Conservation (phyloP, 257 asterid species). For the Osmanthus fragrans region DNA sequence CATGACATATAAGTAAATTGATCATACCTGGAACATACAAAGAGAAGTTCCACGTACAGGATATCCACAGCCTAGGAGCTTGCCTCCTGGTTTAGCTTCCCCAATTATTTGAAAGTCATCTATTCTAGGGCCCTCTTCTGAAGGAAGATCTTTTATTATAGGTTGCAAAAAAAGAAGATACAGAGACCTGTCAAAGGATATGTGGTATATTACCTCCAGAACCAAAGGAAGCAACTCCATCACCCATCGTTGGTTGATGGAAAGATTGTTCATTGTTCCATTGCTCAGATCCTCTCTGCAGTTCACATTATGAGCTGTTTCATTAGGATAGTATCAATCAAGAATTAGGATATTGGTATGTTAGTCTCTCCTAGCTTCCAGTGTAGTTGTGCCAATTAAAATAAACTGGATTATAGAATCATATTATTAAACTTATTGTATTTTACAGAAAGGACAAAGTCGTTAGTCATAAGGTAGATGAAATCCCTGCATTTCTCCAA, state of each 20-base stretch:
- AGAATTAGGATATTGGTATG: conserved; percentile 3
- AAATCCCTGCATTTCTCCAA: not conserved
- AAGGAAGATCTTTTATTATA: conserved; percentile 28
- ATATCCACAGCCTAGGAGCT: conserved; percentile 87
- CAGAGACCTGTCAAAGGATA: conserved; percentile 14
- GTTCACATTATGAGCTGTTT: conserved; percentile 27
- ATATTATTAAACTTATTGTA: not conserved
- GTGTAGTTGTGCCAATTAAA: not conserved
- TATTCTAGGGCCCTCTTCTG: conserved; percentile 92
- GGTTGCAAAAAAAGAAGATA: conserved; percentile 10
- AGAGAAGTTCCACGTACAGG: conserved; percentile 96
- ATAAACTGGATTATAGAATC: not conserved
- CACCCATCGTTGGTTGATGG: conserved; percentile 43
- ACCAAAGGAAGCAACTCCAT: conserved; percentile 55
- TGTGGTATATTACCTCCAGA: conserved; percentile 60
- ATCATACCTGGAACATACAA: conserved; percentile 96
- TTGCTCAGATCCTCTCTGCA: conserved; percentile 49
- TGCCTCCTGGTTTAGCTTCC: conserved; percentile 93
- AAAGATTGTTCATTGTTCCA: conserved; percentile 44
- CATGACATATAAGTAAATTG: conserved; percentile 9
- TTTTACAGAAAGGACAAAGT: not conserved
- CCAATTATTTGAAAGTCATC: conserved; percentile 89
- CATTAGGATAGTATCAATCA: conserved; percentile 7
- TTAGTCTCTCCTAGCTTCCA: not conserved
- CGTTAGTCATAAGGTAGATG: not conserved